Evolutionary conservation across 345 rosid genomes (phyloP), one percentile per base, ranked within the genome.

Genomic region (Salix brachista): DNA sequence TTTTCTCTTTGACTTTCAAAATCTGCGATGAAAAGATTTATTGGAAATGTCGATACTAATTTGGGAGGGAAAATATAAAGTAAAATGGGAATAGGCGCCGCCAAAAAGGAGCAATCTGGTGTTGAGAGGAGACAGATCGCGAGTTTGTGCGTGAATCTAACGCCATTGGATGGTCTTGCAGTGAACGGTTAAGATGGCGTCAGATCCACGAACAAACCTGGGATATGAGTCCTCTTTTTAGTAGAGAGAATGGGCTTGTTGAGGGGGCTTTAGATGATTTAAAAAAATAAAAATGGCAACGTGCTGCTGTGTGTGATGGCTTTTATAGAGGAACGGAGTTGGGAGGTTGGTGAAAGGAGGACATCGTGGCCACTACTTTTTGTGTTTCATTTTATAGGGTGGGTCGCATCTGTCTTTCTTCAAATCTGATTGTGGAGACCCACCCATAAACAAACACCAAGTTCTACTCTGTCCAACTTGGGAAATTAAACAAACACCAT

Each of bases 121-220:
- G 78, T 69, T 13, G 41, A 8, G 72, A 71, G 17, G 71, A 74
- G 72, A 60, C 80, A 34, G 36, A 83, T 83, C 77, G 13, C 71
- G 79, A 79, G 83, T 78, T 82, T 79, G 82, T 77, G 86, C 82
- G 84, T 79, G 79, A 84, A 80, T 82, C 89, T 74, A 78, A 79
- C 80, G 14, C 75, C 81, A 16, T 41, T 61, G 3, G 71, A 65
- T 75, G 23, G 9, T 16, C 18, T 2, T 2, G 0, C 7, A 46
- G 17, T 34, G 46, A 66, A 78, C 85, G 82, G 86, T 58, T 16
- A 21, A 6, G 81, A 80, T 78, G 80, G 74, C 46, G 75, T 74
- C 71, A 30, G 83, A 82, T 80, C 73, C 80, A 64, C 74, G 64
- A 80, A 44, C 77, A 76, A 78, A 75, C 87, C 54, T 4, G 84